Evolutionary conservation across 2,329 filamentous ascomycete genomes (phyloP).

Genomic region (Rhexocercosporidium sp.): DNA sequence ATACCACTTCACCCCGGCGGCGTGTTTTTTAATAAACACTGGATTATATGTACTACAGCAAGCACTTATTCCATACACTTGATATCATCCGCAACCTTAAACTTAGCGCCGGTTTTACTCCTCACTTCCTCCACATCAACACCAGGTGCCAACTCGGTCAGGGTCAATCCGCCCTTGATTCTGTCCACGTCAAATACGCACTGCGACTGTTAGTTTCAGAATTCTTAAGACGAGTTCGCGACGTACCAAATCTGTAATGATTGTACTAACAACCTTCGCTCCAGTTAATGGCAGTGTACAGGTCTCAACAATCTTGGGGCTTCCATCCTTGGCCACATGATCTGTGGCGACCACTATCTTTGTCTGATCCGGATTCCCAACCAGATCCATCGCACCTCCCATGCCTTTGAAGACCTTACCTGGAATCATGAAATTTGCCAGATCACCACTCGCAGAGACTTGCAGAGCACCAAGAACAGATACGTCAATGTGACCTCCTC

Average conservation of each 20-base stretch:
- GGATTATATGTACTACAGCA: conserved; percentile 15
- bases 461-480: conserved; percentile 76
- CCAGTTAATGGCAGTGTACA: conserved; percentile 71
- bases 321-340: conserved; percentile 71
- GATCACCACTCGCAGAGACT: conserved; percentile 77
- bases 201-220: conserved; percentile 42
- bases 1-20: no score
- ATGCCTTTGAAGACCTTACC: conserved; percentile 89
- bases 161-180: conserved; percentile 62
- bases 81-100: conserved; percentile 64
- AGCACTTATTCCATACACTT: conserved; percentile 49
- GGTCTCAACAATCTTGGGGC: conserved; percentile 67
- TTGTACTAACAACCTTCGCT: conserved; percentile 69
- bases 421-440: conserved; percentile 91
- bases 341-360: conserved; percentile 76
- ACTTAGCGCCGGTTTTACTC: conserved; percentile 72
- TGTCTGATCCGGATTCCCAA: conserved; percentile 72
- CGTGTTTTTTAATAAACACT: no score
- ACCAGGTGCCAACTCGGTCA: conserved; percentile 74
- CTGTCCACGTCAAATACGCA: conserved; percentile 75
- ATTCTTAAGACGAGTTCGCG: neutral
- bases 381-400: conserved; percentile 78
- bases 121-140: conserved; percentile 71
- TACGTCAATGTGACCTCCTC: conserved; percentile 82
- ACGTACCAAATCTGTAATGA: conserved; percentile 72